These are phyloP conservation scores for Cucumis melo DNA, from an alignment of 306 rosid genomes.

Conservation along the genomic window DNA sequence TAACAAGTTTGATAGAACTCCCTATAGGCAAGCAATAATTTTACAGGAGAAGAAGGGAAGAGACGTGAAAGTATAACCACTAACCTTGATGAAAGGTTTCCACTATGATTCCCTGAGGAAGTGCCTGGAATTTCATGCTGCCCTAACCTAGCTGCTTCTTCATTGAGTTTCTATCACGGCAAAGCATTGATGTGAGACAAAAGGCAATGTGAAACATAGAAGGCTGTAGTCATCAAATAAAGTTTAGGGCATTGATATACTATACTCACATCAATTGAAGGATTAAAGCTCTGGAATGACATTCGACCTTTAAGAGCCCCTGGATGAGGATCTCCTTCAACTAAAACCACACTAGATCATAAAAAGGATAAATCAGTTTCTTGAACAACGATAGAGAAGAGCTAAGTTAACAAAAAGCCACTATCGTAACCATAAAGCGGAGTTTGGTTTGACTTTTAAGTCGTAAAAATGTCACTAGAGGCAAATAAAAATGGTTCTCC, in stretches of 20 bases:
- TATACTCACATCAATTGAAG: constrained; percentile 79
- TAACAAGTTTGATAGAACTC: neutral
- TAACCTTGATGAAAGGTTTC: constrained; percentile 37
- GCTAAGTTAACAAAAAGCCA: neutral
- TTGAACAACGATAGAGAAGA: neutral
- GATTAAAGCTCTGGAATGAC: constrained; percentile 83
- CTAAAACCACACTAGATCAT: constrained; percentile 47
- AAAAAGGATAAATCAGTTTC: neutral
- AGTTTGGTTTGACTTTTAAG: neutral
- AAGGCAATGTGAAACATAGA: constrained; percentile 1
- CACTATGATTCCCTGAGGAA: constrained; percentile 30
- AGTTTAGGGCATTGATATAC: neutral
- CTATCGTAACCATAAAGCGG: neutral
- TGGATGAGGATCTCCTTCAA: constrained; percentile 93
- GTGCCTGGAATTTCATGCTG: constrained; percentile 33
- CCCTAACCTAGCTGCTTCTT: constrained; percentile 30
- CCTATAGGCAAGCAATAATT: neutral
- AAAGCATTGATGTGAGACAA: constrained; percentile 21
- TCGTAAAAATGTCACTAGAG: neutral
- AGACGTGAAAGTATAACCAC: constrained; percentile 8
- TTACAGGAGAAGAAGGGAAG: neutral
- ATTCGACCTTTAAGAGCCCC: constrained; percentile 67
- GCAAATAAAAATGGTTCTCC: neutral
- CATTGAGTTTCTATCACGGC: constrained; percentile 60
- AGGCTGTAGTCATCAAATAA: constrained; percentile 8